Base-by-base conservation (phyloP, 2,329 filamentous ascomycete species). In the Hypoxylon rubiginosum region DNA sequence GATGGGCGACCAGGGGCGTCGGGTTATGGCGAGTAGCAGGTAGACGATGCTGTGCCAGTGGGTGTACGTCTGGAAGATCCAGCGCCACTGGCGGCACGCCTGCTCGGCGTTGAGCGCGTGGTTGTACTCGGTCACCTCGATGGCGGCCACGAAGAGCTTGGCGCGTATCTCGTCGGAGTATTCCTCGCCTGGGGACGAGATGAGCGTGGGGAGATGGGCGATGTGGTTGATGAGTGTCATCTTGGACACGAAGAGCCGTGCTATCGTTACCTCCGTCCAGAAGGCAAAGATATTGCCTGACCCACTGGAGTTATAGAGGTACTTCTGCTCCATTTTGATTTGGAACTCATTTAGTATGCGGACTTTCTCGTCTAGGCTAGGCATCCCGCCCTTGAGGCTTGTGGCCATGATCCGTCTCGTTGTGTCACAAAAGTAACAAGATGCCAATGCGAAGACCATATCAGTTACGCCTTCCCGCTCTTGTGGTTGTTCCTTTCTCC, bases 201-300 rank as follows among this genome's bases (percentile, higher is more conserved):
- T 86, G 32, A 91, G 88, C 72, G 91, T 85, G 0, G 92, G 91
- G 71, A 95, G 90, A 73, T 95, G 92, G 2, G 93, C 85, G 64
- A 94, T 85, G 36, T 95, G 91, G 2, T 93, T 85, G 64, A 94
- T 85, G 36, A 96, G 83, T 81, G 90, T 92, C 82, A 94, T 88
- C 78, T 94, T 95, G 56, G 90, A 89, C 79, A 94, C 87, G 67
- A 94, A 88, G 32, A 95, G 82, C 9, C 91, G 87, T 2, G 88
- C 85, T 24, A 92, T 83, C 28, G 91, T 91, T 3, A 81, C 64
- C 0, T 72, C 71, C 0, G 81, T 78, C 82, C 82, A 83, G 55
- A 79, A 77, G 0, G 67, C 53, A 10, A 17, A 43, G 19, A 82
- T 74, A 53, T 78, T 76, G 0, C 62, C 71, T 1, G 73, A 55